A percentile compares a stretch with the other conserved stretches of the same genome.
Evolutionary conservation across 257 asterid genomes (phyloP).

Genomic region (Capsicum chinense): DNA sequence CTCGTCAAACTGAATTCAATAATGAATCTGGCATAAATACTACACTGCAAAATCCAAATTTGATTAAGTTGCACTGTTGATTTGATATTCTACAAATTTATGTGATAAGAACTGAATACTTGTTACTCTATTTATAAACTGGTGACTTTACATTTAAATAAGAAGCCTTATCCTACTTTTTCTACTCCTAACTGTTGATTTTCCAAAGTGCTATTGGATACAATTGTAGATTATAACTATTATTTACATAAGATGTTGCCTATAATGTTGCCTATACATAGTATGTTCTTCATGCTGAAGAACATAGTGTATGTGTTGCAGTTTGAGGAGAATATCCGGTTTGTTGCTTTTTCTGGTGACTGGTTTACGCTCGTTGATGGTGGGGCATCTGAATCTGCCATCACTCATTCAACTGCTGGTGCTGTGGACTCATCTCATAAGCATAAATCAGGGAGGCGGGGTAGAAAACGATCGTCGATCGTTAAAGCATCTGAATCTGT

Average conservation of each 20-base stretch:
- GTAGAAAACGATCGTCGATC: constrained; percentile 55
- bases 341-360: constrained; percentile 71
- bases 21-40: neutral
- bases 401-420: constrained; percentile 48
- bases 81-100: constrained; percentile 19
- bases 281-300: constrained; percentile 31
- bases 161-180: constrained; percentile 16
- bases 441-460: constrained; percentile 73
- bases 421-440: constrained; percentile 69
- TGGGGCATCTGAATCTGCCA: constrained; percentile 53
- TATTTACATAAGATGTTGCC: neutral
- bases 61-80: neutral
- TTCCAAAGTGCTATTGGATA: constrained; percentile 20
- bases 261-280: neutral
- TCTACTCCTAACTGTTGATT: constrained; percentile 4
- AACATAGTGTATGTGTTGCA: constrained; percentile 40
- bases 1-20: constrained; percentile 18
- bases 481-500: constrained; percentile 41
- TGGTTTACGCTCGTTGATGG: constrained; percentile 76
- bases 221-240: neutral
- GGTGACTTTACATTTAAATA: neutral
- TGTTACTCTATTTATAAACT: constrained; percentile 18
- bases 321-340: constrained; percentile 81
- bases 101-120: constrained; percentile 15
- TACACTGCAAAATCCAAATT: neutral